Evolutionary conservation across 1,284 basidiomycete species (phyloP).

Genomic region (Tilletia setariae): DNA sequence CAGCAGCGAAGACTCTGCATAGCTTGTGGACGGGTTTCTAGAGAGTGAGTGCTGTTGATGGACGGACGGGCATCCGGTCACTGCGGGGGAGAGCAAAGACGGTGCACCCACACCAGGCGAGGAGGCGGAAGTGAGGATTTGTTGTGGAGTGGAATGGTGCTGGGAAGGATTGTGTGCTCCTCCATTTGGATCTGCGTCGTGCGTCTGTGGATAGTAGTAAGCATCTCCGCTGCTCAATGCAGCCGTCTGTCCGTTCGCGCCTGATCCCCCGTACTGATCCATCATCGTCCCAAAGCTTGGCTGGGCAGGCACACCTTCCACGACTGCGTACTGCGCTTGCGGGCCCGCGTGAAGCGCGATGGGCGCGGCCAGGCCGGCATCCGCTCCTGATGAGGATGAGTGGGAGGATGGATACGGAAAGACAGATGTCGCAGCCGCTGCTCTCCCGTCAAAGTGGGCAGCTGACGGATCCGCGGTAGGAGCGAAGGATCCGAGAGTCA

Average conservation of each 20-base stretch:
- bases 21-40: neutral
- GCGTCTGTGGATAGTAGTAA: neutral
- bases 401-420: too few relatives aligned
- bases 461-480: neutral
- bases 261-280: neutral
- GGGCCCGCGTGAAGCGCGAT: neutral
- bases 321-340: too few relatives aligned
- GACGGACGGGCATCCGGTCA: too few relatives aligned
- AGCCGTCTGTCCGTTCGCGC: neutral
- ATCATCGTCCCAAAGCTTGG: conserved; percentile 9
- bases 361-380: neutral
- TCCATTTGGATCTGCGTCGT: too few relatives aligned
- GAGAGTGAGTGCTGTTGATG: neutral
- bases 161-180: too few relatives aligned
- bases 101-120: neutral
- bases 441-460: neutral
- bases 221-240: neutral
- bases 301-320: neutral
- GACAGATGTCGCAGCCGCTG: too few relatives aligned
- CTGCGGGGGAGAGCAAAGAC: too few relatives aligned
- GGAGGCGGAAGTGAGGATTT: neutral
- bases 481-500: conserved; percentile 4
- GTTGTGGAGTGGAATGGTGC: too few relatives aligned
- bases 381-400: too few relatives aligned
- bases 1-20: conserved; percentile 7